Percentiles rank a stretch among this genome's conserved stretches.
Conservation (phyloP, 768 basidiomycete genomes). For the Russula sp. region DNA sequence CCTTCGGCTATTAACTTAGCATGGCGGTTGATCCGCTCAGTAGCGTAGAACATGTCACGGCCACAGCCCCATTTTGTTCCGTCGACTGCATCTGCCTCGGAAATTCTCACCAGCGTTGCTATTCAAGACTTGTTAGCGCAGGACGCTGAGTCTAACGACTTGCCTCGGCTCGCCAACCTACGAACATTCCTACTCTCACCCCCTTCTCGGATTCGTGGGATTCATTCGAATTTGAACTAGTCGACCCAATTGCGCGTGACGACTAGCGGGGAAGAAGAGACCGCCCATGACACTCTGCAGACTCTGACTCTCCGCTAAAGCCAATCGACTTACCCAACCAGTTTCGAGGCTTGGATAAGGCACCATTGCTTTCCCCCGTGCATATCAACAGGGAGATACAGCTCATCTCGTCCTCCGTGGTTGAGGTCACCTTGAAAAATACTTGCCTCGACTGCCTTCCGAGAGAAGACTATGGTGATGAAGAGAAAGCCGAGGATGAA, state of each 20-base stretch:
- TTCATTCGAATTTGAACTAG: not conserved
- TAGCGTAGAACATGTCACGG: not conserved
- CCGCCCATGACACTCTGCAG: not conserved
- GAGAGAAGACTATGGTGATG: not conserved
- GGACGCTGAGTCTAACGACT: not conserved
- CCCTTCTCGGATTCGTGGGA: conserved; percentile 11
- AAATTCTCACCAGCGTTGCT: conserved; percentile 18
- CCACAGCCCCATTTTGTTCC: conserved; percentile 19
- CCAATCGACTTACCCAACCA: not conserved
- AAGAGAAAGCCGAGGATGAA: conserved; percentile 1
- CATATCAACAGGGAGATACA: not conserved
- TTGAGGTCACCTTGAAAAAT: conserved; percentile 13
- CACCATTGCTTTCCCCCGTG: not conserved
- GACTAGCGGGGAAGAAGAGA: not conserved
- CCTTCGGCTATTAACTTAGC: not conserved
- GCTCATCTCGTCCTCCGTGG: conserved; percentile 5
- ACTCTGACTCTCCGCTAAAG: not conserved
- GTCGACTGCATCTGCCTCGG: conserved; percentile 21
- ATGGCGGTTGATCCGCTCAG: not conserved
- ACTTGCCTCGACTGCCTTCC: conserved; percentile 4
- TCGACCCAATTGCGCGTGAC: not conserved
- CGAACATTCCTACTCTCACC: conserved; percentile 4
- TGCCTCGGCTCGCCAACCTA: not conserved
- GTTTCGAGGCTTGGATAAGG: not conserved
- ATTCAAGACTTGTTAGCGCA: conserved; percentile 17